Base-by-base conservation (phyloP, 306 rosid genomes). In the Casuarina glauca region DNA sequence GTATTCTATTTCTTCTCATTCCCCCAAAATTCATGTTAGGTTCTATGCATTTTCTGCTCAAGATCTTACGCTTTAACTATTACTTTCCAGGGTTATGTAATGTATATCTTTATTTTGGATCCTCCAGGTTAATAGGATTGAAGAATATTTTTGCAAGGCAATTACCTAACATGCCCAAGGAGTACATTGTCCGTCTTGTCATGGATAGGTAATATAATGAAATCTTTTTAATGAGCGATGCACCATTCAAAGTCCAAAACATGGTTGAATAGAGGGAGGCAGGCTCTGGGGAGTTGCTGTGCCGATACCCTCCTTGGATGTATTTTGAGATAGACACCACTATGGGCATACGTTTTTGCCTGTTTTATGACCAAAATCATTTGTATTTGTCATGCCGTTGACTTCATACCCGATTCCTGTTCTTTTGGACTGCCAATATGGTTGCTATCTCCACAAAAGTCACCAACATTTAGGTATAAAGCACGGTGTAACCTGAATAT, bases 141-240 rank as follows among this genome's bases (percentile, higher is more conserved):
- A 95, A 95, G 89, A 95, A 95, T 83, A 95, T 93, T 80, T 95
- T 95, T 83, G 97, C 96, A 69, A 84, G 96, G 76, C 97, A 95
- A 85, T 86, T 95, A 67, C 97, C 99, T 39, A 95, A 95, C 84
- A 93, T 95, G 99, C 97, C 97, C n/a, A 95, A 95, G 87, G 99
- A 95, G 89, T 95, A 95, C 86, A 95, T 95, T 81, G 97, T 95
- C 51, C 97, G 97, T 19, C 97, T 95, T 82, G 96, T 95, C 72
- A 93, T 95, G 97, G 99, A 95, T 80, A 95, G 97, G 99, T 95
- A 90, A 78, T 78, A 57, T 38, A 63, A 69, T 15, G 11, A 63
- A 79, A 62, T 74, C 43, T 57, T 73, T 53, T 48, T 39, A 43
- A 46, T 46, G 10, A 46, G 9, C 50, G 10, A 46, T 6, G 7